Evolutionary conservation across 345 rosid genomes (phyloP).

Genomic region (Litchi chinensis): DNA sequence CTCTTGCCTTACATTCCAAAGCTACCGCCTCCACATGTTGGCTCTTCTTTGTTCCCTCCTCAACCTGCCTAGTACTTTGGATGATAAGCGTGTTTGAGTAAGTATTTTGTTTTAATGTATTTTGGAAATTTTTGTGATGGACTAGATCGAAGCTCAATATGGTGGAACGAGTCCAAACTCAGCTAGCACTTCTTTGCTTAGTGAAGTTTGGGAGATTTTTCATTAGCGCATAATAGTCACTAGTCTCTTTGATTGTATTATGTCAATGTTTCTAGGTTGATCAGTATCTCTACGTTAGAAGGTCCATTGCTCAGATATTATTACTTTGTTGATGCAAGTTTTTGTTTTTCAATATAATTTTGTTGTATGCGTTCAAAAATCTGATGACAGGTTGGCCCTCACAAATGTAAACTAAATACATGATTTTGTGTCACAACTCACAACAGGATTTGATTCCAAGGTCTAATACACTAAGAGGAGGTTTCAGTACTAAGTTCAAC

Average conservation of each 20-base stretch:
- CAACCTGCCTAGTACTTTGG: conserved; percentile 11
- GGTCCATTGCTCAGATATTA: not conserved
- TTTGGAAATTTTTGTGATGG: not conserved
- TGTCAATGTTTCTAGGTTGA: not conserved
- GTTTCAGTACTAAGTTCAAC: not conserved
- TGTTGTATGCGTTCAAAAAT: not conserved
- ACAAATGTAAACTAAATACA: too few relatives aligned
- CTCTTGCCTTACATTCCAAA: conserved; percentile 22
- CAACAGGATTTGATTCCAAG: not conserved
- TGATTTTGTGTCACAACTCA: not conserved
- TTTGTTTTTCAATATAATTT: not conserved
- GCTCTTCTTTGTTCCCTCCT: not conserved
- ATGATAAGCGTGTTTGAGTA: not conserved
- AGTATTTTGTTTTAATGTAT: not conserved
- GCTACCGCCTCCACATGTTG: conserved; percentile 9
- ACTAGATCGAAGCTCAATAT: not conserved
- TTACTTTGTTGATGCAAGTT: not conserved
- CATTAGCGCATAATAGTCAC: not conserved
- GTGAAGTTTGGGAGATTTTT: not conserved
- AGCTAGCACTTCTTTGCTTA: not conserved
- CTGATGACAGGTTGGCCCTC: not conserved
- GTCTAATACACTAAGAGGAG: too few relatives aligned
- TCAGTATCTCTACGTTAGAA: not conserved
- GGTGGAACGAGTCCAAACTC: not conserved
- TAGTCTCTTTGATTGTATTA: not conserved